Evolutionary conservation across 176 grass and related monocot species (phyloP), one percentile per base, ranked within the genome.

Genomic region (Eleusine indica): DNA sequence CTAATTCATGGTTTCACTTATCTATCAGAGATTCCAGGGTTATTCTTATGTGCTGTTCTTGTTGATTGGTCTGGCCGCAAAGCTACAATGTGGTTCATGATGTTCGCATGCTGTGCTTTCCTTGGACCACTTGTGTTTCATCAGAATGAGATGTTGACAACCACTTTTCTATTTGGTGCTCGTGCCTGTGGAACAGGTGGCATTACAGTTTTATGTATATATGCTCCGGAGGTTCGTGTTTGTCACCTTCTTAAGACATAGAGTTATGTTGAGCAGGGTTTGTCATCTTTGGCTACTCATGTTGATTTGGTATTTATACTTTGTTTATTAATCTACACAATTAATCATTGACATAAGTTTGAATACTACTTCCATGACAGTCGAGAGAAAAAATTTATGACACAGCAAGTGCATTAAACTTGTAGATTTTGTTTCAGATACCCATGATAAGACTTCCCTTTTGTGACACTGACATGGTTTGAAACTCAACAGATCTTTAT

Each of bases 221-320:
- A 93, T 61, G 76, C 90, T 16, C 90, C 94, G 77, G 94, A 96
- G 90, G 94, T 96, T 83, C 3, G 51, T 74, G 94, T 96, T 83
- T 5, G 15, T 74, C 16, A 40, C 9, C 3, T 10, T 51, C 7
- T 17, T 57, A 43, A 77, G 38, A 3, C 10, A 12, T 74, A 56
- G 19, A 66, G 15, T 58, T 39, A 61, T 28, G 60, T 62, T 13
- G 54, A 57, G 54, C 5, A 19, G 54, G 54, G 4, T 19, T 57
- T 1, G 15, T 19, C 15, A 53, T 57, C 17, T 57, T 57, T 19
- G 18, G 17, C 18, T 57, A 21, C 21, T 25, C 14, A 29, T 68
- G 13, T 1, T 56, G 18, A 32, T 49, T 77, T 57, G 9, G 19
- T 51, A 76, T 12, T 28, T 51, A 70, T 49, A 71, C 2, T 29